A percentile compares a stretch with the other conserved stretches of the same genome.
Conservation (phyloP, 805 yeast genomes). For the Spathaspora girioi region DNA sequence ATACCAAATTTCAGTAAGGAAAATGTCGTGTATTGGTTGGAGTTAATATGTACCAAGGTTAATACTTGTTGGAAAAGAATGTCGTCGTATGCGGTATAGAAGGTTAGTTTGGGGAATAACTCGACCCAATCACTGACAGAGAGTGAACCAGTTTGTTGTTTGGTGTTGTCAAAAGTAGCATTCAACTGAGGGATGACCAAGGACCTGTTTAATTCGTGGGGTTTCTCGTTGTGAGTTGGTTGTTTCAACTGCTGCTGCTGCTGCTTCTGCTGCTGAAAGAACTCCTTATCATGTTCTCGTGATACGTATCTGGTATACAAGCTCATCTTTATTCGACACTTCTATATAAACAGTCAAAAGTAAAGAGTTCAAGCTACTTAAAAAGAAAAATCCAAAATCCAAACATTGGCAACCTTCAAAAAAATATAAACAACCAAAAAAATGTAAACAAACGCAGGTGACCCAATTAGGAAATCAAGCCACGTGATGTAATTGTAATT, state of each 20-base stretch:
- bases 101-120: slow-evolving; percentile 47
- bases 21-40: slow-evolving; percentile 48
- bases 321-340: slow-evolving; percentile 21
- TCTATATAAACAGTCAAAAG: neutral
- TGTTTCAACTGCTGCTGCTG: too few relatives aligned
- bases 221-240: neutral
- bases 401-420: neutral
- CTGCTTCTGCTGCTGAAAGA: slow-evolving; percentile 4
- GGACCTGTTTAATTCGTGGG: neutral
- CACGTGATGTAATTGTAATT: neutral
- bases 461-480: neutral
- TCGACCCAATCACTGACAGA: slow-evolving; percentile 30
- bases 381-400: neutral
- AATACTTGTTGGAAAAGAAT: slow-evolving; percentile 43
- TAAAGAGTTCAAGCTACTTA: neutral
- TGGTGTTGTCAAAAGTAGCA: slow-evolving; percentile 20
- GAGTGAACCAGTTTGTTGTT: slow-evolving; percentile 5
- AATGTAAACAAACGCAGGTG: slow-evolving; percentile 2
- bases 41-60: slow-evolving; percentile 49
- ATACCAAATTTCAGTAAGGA: slow-evolving; percentile 67
- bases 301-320: slow-evolving; percentile 37
- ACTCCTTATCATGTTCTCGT: slow-evolving; percentile 28
- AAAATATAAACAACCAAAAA: too few relatives aligned
- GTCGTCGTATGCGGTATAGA: slow-evolving; percentile 54
- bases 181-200: slow-evolving; percentile 21